Conservation (phyloP, 2,329 filamentous ascomycete genomes). For the Rachicladosporium sp. region DNA sequence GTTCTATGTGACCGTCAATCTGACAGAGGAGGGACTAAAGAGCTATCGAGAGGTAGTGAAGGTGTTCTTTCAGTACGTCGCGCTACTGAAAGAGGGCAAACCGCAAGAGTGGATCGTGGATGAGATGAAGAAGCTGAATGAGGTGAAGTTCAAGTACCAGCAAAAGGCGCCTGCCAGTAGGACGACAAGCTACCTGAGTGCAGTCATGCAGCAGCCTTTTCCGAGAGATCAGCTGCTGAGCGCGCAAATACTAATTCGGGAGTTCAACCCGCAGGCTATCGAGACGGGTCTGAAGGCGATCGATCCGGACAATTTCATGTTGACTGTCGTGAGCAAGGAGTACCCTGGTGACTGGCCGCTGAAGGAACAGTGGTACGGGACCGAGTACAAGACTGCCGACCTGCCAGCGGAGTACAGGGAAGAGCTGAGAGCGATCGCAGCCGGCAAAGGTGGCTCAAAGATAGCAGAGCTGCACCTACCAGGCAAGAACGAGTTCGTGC, state of each 20-base stretch:
- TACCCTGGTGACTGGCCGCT: slow-evolving; percentile 73
- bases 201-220: slow-evolving; percentile 82
- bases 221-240: slow-evolving; percentile 82
- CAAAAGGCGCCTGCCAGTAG: slow-evolving; percentile 83
- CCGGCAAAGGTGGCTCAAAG: slow-evolving; percentile 40
- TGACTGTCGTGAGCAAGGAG: slow-evolving; percentile 71
- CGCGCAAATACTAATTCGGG: slow-evolving; percentile 60
- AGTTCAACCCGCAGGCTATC: slow-evolving; percentile 70
- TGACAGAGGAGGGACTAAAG: slow-evolving; percentile 75
- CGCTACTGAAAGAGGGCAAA: slow-evolving; percentile 65
- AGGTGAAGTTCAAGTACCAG: slow-evolving; percentile 90
- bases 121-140: slow-evolving; percentile 78
- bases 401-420: slow-evolving; percentile 64
- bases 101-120: slow-evolving; percentile 90
- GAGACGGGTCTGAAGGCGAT: slow-evolving; percentile 60
- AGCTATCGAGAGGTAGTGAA: slow-evolving; percentile 74
- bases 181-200: slow-evolving; percentile 75
- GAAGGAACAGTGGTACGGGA: slow-evolving; percentile 96
- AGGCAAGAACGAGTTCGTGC: slow-evolving; percentile 91
- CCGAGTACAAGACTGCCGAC: slow-evolving; percentile 74
- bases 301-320: slow-evolving; percentile 76
- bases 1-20: slow-evolving; percentile 64
- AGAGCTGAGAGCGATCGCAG: slow-evolving; percentile 44
- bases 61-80: slow-evolving; percentile 81
- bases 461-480: slow-evolving; percentile 69